Percentiles rank a stretch among this genome's conserved stretches.
phyloP scores from a whole-genome alignment of 768 basidiomycete species.

The Leccinum arenicola region DNA sequence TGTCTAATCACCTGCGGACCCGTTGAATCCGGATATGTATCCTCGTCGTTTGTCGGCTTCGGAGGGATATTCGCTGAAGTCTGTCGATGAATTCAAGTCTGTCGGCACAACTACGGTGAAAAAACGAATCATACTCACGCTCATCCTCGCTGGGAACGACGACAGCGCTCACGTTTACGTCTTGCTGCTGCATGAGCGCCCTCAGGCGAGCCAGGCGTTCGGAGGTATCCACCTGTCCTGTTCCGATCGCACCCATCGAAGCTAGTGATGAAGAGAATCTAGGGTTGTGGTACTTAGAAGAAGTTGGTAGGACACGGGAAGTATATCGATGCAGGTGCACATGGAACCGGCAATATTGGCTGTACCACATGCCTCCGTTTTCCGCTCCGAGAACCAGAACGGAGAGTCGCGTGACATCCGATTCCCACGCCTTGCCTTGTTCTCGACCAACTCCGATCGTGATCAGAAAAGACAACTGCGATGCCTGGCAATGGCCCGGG shows the following conservation, averaged over 20 bases:
- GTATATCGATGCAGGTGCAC: constrained; percentile 23
- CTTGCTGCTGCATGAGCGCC: constrained; percentile 60
- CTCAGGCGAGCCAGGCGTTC: constrained; percentile 61
- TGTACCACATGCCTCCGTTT: constrained; percentile 29
- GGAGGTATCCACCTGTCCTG: constrained; percentile 57
- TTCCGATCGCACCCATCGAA: constrained; percentile 37
- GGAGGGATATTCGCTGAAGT: constrained; percentile 87
- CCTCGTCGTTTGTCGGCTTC: constrained; percentile 79
- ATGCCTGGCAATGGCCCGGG: no score
- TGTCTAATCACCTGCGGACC: constrained; percentile 72
- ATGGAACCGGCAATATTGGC: constrained; percentile 12
- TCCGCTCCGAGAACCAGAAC: constrained; percentile 16
- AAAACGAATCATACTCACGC: constrained; percentile 48
- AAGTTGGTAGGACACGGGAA: constrained; percentile 10
- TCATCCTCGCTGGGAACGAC: constrained; percentile 92
- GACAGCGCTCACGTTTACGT: constrained; percentile 61
- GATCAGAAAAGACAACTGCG: no score
- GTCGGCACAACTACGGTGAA: not conserved
- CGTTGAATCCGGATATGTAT: constrained; percentile 91
- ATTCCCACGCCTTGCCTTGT: not conserved
- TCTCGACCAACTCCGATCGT: no score
- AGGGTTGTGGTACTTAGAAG: not conserved
- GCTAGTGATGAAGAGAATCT: constrained; percentile 16
- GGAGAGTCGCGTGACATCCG: not conserved
- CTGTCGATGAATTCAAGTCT: constrained; percentile 36